Evolutionary conservation across 2,329 filamentous ascomycete genomes (phyloP).

Genomic region (Myriosclerotinia scirpicola): DNA sequence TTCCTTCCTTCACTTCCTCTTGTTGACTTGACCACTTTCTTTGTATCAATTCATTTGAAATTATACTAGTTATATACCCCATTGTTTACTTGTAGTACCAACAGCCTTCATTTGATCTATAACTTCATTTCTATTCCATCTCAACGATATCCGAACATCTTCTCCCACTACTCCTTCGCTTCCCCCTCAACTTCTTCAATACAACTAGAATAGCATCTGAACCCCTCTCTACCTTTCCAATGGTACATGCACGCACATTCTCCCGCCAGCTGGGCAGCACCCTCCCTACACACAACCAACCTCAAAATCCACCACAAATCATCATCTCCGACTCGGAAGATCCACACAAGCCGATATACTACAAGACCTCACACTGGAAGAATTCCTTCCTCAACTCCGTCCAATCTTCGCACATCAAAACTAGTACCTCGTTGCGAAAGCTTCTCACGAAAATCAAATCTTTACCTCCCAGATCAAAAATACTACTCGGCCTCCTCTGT

Average conservation of each 20-base stretch:
- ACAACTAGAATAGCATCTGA: neutral
- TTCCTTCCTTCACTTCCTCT: neutral
- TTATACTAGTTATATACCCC: neutral
- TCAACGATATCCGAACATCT: neutral
- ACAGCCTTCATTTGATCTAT: neutral
- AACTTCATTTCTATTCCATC: neutral
- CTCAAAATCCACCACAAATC: constrained; percentile 9
- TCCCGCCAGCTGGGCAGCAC: constrained; percentile 13
- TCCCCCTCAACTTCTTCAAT: neutral
- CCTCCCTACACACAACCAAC: constrained; percentile 16
- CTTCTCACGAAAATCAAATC: constrained; percentile 4
- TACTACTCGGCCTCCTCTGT: constrained; percentile 10
- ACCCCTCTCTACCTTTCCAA: neutral
- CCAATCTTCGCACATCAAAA: constrained; percentile 11
- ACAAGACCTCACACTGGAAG: constrained; percentile 2
- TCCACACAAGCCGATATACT: constrained; percentile 3
- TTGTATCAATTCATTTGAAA: neutral
- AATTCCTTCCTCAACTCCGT: constrained; percentile 6
- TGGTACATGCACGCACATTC: constrained; percentile 14
- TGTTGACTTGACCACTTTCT: neutral
- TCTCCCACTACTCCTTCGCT: neutral
- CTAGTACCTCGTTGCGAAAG: neutral
- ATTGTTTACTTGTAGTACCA: neutral
- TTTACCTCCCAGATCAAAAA: neutral
- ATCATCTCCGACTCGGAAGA: constrained; percentile 12